Percentiles rank a stretch among this genome's conserved stretches.
phyloP scores from a whole-genome alignment of 345 rosid species.

The Lepidium sativum region DNA sequence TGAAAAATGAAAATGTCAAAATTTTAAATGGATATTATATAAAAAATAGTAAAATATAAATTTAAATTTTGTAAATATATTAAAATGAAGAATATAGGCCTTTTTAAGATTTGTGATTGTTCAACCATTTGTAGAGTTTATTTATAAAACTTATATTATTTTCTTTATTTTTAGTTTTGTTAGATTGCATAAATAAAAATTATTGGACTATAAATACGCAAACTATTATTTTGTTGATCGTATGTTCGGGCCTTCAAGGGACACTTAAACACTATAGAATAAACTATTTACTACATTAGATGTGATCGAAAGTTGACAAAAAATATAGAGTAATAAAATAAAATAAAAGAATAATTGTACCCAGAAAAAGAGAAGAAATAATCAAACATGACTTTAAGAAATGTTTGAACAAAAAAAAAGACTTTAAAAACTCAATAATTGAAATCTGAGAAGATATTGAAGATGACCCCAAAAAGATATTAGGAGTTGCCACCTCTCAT shows the following conservation, averaged over 20 bases:
- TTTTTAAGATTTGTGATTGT: too few species aligned
- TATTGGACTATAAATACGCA: background rate
- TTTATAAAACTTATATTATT: too few species aligned
- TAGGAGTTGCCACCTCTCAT: constrained; percentile 30
- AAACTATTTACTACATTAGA: background rate
- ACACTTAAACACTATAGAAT: constrained; percentile 6
- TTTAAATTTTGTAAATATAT: too few species aligned
- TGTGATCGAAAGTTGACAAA: constrained; percentile 18
- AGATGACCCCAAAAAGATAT: constrained; percentile 29
- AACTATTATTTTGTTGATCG: background rate
- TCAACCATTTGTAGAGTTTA: too few species aligned
- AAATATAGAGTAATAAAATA: background rate
- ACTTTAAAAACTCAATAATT: constrained; percentile 20
- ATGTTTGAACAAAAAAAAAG: too few species aligned
- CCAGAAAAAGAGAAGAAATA: constrained; percentile 17
- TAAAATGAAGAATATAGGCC: too few species aligned
- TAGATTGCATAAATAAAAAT: background rate
- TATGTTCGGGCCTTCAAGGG: constrained; percentile 10
- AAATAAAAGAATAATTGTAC: background rate
- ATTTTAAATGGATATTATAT: background rate
- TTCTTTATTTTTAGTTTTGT: too few species aligned
- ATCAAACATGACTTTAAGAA: constrained; percentile 23
- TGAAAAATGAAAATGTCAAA: background rate
- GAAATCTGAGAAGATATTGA: constrained; percentile 25
- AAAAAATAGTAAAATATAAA: too few species aligned